Percentiles rank a stretch among this genome's conserved stretches.
Conservation (phyloP, 768 basidiomycete species). For the Dacryopinax spathularia region DNA sequence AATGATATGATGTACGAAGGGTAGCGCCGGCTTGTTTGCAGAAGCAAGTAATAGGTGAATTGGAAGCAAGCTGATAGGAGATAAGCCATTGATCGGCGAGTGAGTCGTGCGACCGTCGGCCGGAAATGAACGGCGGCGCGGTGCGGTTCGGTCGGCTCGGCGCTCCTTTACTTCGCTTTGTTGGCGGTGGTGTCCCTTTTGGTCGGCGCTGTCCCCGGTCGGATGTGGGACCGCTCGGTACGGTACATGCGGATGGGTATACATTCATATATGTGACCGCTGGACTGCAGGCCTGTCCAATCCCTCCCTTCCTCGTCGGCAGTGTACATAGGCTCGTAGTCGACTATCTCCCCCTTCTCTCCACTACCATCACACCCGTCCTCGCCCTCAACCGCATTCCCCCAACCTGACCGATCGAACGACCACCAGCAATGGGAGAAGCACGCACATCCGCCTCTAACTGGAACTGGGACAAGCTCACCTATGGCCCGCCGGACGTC, state of each 20-base stretch:
- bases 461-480: conserved; percentile 41
- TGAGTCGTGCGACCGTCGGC: background rate
- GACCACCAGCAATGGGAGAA: background rate
- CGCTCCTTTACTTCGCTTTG: background rate
- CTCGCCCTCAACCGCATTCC: background rate
- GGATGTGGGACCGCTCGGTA: no score
- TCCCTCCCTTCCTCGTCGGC: background rate
- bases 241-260: background rate
- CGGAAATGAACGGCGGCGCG: background rate
- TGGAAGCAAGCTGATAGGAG: no score
- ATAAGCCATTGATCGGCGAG: background rate
- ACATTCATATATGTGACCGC: background rate
- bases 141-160: background rate
- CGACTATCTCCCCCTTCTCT: background rate
- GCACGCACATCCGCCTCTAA: background rate
- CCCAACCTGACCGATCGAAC: background rate
- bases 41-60: no score
- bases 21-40: no score
- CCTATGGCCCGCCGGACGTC: conserved; percentile 42
- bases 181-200: no score
- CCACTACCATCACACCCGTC: background rate
- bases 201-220: no score
- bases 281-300: background rate
- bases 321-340: background rate
- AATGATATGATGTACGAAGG: no score